Evolutionary conservation across 768 basidiomycete species (phyloP).

Genomic region (Trametes meyenii): DNA sequence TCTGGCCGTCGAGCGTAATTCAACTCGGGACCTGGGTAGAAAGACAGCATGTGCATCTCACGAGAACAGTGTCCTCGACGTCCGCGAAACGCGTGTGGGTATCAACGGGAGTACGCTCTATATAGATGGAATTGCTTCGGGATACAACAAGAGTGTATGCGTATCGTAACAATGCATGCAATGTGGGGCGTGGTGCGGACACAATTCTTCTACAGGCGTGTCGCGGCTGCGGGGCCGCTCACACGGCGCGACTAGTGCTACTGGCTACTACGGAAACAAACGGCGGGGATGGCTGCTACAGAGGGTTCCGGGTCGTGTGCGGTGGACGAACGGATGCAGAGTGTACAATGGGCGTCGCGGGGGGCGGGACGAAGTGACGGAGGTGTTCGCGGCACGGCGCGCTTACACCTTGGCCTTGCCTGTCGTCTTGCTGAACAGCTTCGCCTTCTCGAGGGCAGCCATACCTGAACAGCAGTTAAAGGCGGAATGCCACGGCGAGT

Average conservation of each 20-base stretch:
- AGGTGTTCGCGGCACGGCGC: not conserved
- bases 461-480: slow-evolving; percentile 50
- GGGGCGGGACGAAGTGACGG: not conserved
- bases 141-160: slow-evolving; percentile 5
- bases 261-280: slow-evolving; percentile 20
- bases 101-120: slow-evolving; percentile 2
- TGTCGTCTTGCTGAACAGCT: slow-evolving; percentile 86
- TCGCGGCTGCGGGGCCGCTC: slow-evolving; percentile 1
- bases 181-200: not conserved
- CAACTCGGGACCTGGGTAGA: too few relatives aligned
- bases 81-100: not conserved
- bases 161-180: slow-evolving; percentile 10
- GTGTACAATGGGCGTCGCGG: slow-evolving; percentile 5
- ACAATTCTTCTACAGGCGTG: slow-evolving; percentile 7
- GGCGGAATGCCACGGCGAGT: not conserved
- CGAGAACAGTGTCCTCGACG: not conserved
- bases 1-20: too few relatives aligned
- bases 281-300: slow-evolving; percentile 10
- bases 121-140: slow-evolving; percentile 17
- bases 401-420: slow-evolving; percentile 63
- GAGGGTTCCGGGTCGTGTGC: slow-evolving; percentile 4
- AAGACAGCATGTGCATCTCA: not conserved
- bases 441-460: slow-evolving; percentile 89
- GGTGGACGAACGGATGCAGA: not conserved
- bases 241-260: slow-evolving; percentile 18